Evolutionary conservation across 2,329 filamentous ascomycete genomes (phyloP).

Genomic region (Fusarium sp.): DNA sequence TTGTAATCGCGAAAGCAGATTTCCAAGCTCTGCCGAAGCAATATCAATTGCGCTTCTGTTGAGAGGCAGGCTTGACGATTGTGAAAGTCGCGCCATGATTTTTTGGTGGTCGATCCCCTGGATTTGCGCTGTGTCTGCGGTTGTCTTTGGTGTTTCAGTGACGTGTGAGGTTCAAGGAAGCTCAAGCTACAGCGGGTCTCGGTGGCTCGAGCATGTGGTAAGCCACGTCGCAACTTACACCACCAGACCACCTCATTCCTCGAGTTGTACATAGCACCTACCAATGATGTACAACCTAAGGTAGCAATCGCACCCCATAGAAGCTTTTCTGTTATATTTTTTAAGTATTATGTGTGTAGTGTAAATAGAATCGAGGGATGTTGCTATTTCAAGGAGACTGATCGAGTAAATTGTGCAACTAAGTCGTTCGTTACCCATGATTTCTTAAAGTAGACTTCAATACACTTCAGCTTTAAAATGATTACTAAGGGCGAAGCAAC

Average conservation of each 20-base stretch:
- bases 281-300: background rate
- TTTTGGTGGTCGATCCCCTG: slow-evolving; percentile 19
- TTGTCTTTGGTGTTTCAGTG: slow-evolving; percentile 42
- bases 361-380: too few species aligned
- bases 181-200: slow-evolving; percentile 32
- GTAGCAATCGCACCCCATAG: background rate
- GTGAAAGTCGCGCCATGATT: slow-evolving; percentile 49
- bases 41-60: slow-evolving; percentile 47
- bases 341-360: too few species aligned
- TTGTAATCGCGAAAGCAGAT: slow-evolving; percentile 75
- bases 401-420: too few species aligned
- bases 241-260: background rate
- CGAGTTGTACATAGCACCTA: background rate
- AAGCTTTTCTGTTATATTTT: background rate
- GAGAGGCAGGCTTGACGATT: slow-evolving; percentile 18
- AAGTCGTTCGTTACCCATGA: too few species aligned
- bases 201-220: slow-evolving; percentile 46
- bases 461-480: too few species aligned
- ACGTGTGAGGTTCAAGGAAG: slow-evolving; percentile 47
- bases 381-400: too few species aligned
- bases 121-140: slow-evolving; percentile 1
- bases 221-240: slow-evolving; percentile 44
- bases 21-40: slow-evolving; percentile 65
- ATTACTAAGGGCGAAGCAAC: too few species aligned
- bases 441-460: too few species aligned